phyloP scores from a whole-genome alignment of 2,329 filamentous ascomycete species.

The Aspergillaceae sp. region DNA sequence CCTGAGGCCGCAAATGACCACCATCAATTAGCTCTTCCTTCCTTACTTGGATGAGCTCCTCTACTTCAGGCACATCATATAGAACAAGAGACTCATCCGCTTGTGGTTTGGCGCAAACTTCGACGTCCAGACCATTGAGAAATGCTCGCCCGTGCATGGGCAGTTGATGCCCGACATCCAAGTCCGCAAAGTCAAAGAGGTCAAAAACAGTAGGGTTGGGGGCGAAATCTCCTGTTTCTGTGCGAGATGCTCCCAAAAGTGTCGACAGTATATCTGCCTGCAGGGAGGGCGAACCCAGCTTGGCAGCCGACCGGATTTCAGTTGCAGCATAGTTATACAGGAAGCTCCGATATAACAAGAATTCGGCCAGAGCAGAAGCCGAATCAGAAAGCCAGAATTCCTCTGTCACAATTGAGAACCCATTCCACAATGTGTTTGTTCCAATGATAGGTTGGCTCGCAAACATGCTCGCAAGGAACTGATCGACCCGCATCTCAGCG shows the following conservation, averaged over 20 bases:
- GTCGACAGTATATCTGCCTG: slow-evolving; percentile 58
- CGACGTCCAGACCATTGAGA: slow-evolving; percentile 60
- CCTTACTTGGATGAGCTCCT: slow-evolving; percentile 59
- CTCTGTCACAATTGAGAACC: slow-evolving; percentile 49
- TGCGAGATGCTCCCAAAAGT: slow-evolving; percentile 64
- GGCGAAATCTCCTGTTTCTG: slow-evolving; percentile 56
- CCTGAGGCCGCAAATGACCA: slow-evolving; percentile 38
- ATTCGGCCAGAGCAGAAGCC: slow-evolving; percentile 63
- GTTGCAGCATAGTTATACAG: slow-evolving; percentile 77
- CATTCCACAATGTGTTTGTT: slow-evolving; percentile 65
- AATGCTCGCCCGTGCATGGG: slow-evolving; percentile 49
- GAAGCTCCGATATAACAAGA: slow-evolving; percentile 66
- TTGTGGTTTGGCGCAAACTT: slow-evolving; percentile 54
- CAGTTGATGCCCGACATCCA: slow-evolving; percentile 43
- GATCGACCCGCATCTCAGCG: slow-evolving; percentile 67
- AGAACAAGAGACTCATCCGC: slow-evolving; percentile 42
- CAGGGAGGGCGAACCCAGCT: slow-evolving; percentile 59
- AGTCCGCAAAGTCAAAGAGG: slow-evolving; percentile 80
- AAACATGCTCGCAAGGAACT: slow-evolving; percentile 71
- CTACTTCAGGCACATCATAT: slow-evolving; percentile 63
- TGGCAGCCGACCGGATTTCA: slow-evolving; percentile 70
- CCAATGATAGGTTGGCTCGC: slow-evolving; percentile 63
- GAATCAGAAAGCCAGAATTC: slow-evolving; percentile 63
- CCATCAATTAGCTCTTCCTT: slow-evolving; percentile 28
- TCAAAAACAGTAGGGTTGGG: slow-evolving; percentile 75